Base-by-base conservation (phyloP, 2,329 filamentous ascomycete species). In the Camptophora hylomeconis region DNA sequence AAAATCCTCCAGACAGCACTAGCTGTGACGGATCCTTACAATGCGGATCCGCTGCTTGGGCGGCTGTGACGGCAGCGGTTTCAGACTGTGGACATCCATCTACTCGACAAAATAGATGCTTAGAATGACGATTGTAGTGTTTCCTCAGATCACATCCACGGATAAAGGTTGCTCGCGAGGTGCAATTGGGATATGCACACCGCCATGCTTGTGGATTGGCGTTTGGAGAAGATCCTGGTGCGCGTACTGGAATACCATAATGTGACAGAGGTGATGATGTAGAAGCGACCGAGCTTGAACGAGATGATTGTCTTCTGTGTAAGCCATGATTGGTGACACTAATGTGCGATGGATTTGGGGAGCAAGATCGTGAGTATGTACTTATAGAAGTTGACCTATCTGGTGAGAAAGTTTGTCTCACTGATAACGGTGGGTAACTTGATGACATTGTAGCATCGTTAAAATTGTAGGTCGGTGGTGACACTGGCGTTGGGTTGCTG, bases 91-190 rank as follows among this genome's bases (percentile, higher is more conserved):
- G 65, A 45, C 70, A 75, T 8, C 67, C 66, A 26, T 64, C 56
- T 33, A 70, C 58, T 4, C 68, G 64, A 47, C 70, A 75, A 47
- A 71, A 73, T 30, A 73, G 63, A 10, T 67, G 60, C 41, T 74
- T 74, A 16, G 62, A 67, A 47, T 75, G 70, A 9, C 70, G 57
- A 45, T 72, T 72, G 54, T 66, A 72, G 45, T 75, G 70, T 44
- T 75, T 75, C 16, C 70, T 58, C 11, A 75, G 53, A 46, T 75
- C 70, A 44, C 70, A 75, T 17, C 67, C 68, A 24, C 70, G 58
- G 5, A 61, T 65, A 47, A 74, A 75, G 2, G 62, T 52, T 3
- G 68, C 65, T 36, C 61, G 61, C 23, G 69, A 73, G n/a, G 65
- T 62, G 48, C 70, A 75, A 9, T 63, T 65, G 1, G 65, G 67